Evolutionary conservation across 83 land plant species (phyloP), one percentile per base, ranked within the genome.

Genomic region (Larix sibirica): DNA sequence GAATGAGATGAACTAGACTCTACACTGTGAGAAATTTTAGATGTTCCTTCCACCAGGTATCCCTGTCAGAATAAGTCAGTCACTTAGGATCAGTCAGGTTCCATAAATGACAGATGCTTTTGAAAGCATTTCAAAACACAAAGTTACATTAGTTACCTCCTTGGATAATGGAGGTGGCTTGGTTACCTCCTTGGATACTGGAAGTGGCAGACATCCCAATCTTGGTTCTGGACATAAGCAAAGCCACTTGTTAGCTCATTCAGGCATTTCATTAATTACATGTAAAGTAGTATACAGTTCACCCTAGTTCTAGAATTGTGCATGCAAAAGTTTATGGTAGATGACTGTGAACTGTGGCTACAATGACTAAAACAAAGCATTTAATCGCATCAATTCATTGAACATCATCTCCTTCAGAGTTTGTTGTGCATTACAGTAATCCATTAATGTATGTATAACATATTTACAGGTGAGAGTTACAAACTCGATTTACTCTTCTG

Each of bases 1-100:
- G 93, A 91, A 38, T 16, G 87, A 23, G 89, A 91, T 24, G 89
- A 86, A 81, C 81, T 84, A n/a, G 93, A 91, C 24, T 85, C 88
- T 13, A 58, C 70, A 79, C 84, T 80, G 61, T 84, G 81, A 56
- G 70, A 44, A 78, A 83, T 62, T 67, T 38, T 70, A 24, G 88
- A 89, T 14, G 81, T 87, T 20, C 44, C 64, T 28, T 58, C 62
- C 33, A 23, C 56, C 14, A 42, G 61, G 61, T 40, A 6, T 82
- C 89, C 93, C 93, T 91, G 82, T 47, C 81, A 28, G 83, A 79
- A 79, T 59, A 31, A 28, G 38, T 42, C 16, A 79, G 23, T 18
- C 62, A 24, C 23, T 26, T 33, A 59, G 64, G 4, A 16, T 58
- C 31, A 17, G n/a, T 58, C 38, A 2, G 2, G 23, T 28, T 58